A percentile compares a stretch with the other conserved stretches of the same genome.
Evolutionary conservation across 2,329 filamentous ascomycete species (phyloP).

Genomic region (Exophiala xenobiotica): DNA sequence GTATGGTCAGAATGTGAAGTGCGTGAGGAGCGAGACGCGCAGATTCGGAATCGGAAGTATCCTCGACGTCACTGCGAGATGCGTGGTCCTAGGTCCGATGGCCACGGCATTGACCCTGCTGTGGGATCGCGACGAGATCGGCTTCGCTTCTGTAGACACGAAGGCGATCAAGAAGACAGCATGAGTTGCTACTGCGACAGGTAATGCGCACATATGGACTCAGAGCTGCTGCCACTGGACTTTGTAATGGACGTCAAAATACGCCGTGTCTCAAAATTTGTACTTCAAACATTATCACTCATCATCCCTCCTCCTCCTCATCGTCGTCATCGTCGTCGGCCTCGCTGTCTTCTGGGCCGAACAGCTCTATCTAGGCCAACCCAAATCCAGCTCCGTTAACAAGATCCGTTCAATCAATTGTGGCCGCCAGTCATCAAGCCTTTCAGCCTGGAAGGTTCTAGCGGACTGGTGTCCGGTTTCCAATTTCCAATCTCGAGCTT

Average conservation of each 20-base stretch:
- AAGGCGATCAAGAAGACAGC: conserved; percentile 35
- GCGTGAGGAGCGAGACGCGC: neutral
- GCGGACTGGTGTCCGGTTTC: no score
- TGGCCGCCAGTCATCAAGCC: no score
- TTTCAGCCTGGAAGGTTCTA: no score
- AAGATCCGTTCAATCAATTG: no score
- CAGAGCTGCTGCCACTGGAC: no score
- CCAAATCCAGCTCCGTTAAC: no score
- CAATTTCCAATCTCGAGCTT: neutral
- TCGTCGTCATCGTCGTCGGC: neutral
- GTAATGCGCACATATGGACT: neutral
- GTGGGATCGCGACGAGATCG: conserved; percentile 50
- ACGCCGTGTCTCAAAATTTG: no score
- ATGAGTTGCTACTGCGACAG: neutral
- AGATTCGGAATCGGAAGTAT: conserved; percentile 1
- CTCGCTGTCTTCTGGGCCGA: neutral
- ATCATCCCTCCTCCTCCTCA: no score
- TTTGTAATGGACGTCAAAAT: no score
- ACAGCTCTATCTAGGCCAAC: no score
- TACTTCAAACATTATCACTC: no score
- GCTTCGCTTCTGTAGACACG: conserved; percentile 36
- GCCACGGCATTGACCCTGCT: conserved; percentile 46
- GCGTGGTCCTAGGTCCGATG: conserved; percentile 42
- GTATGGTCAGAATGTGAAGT: conserved; percentile 28
- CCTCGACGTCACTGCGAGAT: conserved; percentile 23